A percentile compares a stretch with the other conserved stretches of the same genome.
These are phyloP conservation scores for Boletus bicolor DNA, from an alignment of 768 basidiomycete genomes.

Conservation along the genomic window DNA sequence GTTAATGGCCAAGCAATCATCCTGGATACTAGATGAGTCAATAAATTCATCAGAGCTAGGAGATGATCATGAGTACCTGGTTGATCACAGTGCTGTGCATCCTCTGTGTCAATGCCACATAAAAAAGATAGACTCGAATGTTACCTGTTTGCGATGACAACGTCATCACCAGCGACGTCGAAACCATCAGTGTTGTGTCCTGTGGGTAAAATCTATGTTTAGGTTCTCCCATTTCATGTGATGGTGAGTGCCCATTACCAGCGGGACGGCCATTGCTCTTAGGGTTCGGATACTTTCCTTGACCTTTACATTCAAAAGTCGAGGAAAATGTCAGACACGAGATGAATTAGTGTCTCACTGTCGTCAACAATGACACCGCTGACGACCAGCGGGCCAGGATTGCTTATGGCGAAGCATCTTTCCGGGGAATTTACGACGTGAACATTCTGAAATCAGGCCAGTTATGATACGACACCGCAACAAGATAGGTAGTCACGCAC, in stretches of 20 bases:
- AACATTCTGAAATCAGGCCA: slow-evolving; percentile 25
- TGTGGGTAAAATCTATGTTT: background rate
- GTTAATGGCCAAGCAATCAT: slow-evolving; percentile 63
- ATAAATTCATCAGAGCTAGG: background rate
- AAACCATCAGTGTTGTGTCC: slow-evolving; percentile 54
- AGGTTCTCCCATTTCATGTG: background rate
- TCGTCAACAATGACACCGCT: slow-evolving; percentile 51
- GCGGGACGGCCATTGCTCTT: slow-evolving; percentile 48
- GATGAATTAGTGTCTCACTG: slow-evolving; percentile 37
- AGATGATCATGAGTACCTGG: slow-evolving; percentile 15
- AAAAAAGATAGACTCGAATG: background rate
- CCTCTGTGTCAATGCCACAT: background rate
- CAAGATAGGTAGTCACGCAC: slow-evolving; percentile 19
- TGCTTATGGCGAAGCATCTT: slow-evolving; percentile 31
- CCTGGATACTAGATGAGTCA: slow-evolving; percentile 29
- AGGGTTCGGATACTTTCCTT: slow-evolving; percentile 49
- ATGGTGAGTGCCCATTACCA: slow-evolving; percentile 27
- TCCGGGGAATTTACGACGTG: slow-evolving; percentile 40
- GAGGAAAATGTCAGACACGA: background rate
- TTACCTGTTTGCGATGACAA: slow-evolving; percentile 35
- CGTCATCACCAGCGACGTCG: slow-evolving; percentile 35
- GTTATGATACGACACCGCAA: background rate
- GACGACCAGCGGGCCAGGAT: slow-evolving; percentile 37
- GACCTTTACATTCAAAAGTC: slow-evolving; percentile 35
- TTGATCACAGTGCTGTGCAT: slow-evolving; percentile 21